Evolutionary conservation across 805 yeast genomes (phyloP).

Genomic region (Vanderwaltozyma tropicalis): DNA sequence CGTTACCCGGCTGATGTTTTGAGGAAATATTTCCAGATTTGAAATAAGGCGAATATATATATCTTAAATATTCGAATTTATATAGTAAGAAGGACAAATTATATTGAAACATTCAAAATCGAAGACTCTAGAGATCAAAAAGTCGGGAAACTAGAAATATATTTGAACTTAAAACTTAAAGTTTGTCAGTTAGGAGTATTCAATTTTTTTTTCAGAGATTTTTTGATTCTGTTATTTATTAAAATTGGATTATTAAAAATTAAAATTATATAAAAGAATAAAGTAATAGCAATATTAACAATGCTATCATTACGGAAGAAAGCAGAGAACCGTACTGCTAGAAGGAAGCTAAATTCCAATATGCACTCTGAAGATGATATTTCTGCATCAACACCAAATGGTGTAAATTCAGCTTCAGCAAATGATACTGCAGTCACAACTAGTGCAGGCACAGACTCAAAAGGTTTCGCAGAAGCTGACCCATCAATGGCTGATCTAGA

Average conservation of each 20-base stretch:
- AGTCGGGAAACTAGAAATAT: no score
- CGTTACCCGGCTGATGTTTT: no score
- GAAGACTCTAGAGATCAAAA: no score
- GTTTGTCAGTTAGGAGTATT: no score
- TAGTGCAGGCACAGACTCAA: constrained; percentile 10
- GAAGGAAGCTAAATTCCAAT: constrained; percentile 16
- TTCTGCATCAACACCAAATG: constrained; percentile 13
- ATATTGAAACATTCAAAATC: not conserved
- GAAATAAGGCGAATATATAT: no score
- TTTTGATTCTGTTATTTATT: no score
- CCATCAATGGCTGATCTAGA: constrained; percentile 18
- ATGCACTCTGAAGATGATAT: constrained; percentile 17
- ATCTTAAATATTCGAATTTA: not conserved
- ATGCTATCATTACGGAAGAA: constrained; percentile 21
- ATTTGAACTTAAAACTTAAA: no score
- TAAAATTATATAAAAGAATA: no score
- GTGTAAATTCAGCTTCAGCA: constrained; percentile 1
- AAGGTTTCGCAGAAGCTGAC: constrained; percentile 13
- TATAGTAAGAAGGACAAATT: not conserved
- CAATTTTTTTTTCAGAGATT: no score
- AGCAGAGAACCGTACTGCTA: constrained; percentile 16
- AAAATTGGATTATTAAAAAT: no score
- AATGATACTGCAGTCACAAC: constrained; percentile 11
- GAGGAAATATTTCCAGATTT: no score
- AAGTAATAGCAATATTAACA: no score